Conservation (phyloP, 2,329 filamentous ascomycete genomes). For the Helminthosporium solani region DNA sequence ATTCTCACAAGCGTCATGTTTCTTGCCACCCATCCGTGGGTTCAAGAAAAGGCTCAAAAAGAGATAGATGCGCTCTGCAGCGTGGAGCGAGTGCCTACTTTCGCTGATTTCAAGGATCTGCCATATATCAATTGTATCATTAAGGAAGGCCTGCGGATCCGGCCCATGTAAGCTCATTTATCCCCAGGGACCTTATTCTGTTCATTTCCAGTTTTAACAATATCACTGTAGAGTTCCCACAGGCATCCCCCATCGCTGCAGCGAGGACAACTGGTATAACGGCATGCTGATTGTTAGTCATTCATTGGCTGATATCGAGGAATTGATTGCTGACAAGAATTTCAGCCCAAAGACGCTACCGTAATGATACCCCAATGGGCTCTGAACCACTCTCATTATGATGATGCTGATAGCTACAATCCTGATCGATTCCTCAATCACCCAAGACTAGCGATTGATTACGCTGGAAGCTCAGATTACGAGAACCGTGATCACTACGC, state of each 20-base stretch:
- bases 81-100: constrained; percentile 18
- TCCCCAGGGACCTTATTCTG: constrained; percentile 1
- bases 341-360: constrained; percentile 26
- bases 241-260: constrained; percentile 25
- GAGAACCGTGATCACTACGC: constrained; percentile 48
- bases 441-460: constrained; percentile 38
- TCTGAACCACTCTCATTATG: constrained; percentile 11
- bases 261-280: constrained; percentile 30
- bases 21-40: constrained; percentile 23
- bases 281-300: constrained; percentile 29
- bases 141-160: constrained; percentile 28
- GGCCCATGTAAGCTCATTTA: constrained; percentile 24
- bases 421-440: constrained; percentile 39
- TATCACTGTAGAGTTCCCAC: constrained; percentile 18
- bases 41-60: constrained; percentile 21
- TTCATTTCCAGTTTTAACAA: background rate
- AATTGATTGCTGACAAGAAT: constrained; percentile 4
- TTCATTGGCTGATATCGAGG: background rate
- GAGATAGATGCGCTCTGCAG: constrained; percentile 23
- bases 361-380: constrained; percentile 34
- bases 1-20: constrained; percentile 23
- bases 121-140: constrained; percentile 35
- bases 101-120: constrained; percentile 25
- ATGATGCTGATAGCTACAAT: constrained; percentile 29
- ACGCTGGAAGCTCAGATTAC: constrained; percentile 37